Evolutionary conservation across 2,329 filamentous ascomycete genomes (phyloP), one percentile per base, ranked within the genome.

Genomic region (Ophiostoma sp.): DNA sequence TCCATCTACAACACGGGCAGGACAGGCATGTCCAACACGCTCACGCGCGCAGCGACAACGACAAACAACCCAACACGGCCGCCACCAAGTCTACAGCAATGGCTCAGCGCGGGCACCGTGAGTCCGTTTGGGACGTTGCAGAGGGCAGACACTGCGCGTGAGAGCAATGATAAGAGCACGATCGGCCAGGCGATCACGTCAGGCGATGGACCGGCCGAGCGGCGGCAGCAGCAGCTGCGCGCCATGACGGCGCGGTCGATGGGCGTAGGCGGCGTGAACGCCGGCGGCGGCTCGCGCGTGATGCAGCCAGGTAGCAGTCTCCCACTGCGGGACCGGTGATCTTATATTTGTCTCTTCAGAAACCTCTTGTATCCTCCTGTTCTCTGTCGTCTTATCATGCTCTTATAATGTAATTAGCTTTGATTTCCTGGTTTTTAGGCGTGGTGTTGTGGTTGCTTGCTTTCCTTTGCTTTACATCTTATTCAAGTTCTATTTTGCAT

Each of bases 51-150:
- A 8, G 42, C 42, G 5, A 45, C n/a, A 27, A 64, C 63, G 18
- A 42, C 27, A 11, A 69, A 70, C 49, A 68, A 67, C 67, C 70
- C 67, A 52, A 70, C 66, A 18, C 66, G 67, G 36, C 70, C 66
- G 38, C 69, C 69, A 44, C 73, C 75, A 5, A 77, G 72, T 16
- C 70, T 78, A 64, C 74, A 78, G 65, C 72, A 71, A 44, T 79
- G 77, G 77, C 70, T 79, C 60, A 66, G 73, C 62, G 73, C 75
- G 2, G 75, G 75, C 63, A 75, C 74, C 9, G 76, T 78, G 6
- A 78, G 76, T 65, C 77, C 77, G 3, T 78, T 78, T 70, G 75
- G 73, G 41, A 74, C 75, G 49, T 70, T 78, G 55, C 72, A 70
- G 47, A 71, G 71, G 47, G 70, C 67, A 4, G 52, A 52, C 7